Base-by-base conservation (phyloP, 768 basidiomycete genomes). In the Cubamyces lactineus region DNA sequence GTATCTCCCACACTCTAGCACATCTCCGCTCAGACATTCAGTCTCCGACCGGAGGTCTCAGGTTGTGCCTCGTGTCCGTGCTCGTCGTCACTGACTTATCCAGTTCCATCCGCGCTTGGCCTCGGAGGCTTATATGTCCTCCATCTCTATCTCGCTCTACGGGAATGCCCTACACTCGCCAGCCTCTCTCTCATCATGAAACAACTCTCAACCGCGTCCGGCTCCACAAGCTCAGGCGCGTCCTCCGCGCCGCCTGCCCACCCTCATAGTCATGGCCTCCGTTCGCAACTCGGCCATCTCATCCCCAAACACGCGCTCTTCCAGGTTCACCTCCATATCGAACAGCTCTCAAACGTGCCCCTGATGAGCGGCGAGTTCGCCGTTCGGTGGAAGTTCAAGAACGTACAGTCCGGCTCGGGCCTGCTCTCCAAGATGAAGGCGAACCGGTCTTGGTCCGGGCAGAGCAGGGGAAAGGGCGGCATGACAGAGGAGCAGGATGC, bases 321-420 rank as follows among this genome's bases (percentile, higher is more conserved):
- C 74, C 81, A 83, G 56, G 83, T 85, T 28, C 77, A 78, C 12
- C 69, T 92, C 43, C 76, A 78, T 19, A 78, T 91, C 41, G 87
- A 91, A 74, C 83, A 90, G 66, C 80, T 92, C 21, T 79, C 82
- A 19, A 87, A 84, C 65, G 86, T 92, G 0, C 91, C 91, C 0
- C 83, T 91, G 59, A 83, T 91, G 38, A 76, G 78, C 43, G 90
- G 90, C 64, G 82, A 89, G 69, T 91, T 91, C 69, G 84, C 79
- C 19, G 82, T 87, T 5, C 77, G 80, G 21, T 91, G 91, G 89
- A 87, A 84, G 73, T 83, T 91, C 74, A 88, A 85, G 77, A 80
- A 85, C 64, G 80, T 78, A 34, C 76, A 75, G 40, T 72, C 79
- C 2, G 75, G 19, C 76, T 80, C 69, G 66, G 80, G 83, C 3